Conservation (phyloP, 228 moss, liverwort and hornwort species). For the Sphagnum magellanicum region DNA sequence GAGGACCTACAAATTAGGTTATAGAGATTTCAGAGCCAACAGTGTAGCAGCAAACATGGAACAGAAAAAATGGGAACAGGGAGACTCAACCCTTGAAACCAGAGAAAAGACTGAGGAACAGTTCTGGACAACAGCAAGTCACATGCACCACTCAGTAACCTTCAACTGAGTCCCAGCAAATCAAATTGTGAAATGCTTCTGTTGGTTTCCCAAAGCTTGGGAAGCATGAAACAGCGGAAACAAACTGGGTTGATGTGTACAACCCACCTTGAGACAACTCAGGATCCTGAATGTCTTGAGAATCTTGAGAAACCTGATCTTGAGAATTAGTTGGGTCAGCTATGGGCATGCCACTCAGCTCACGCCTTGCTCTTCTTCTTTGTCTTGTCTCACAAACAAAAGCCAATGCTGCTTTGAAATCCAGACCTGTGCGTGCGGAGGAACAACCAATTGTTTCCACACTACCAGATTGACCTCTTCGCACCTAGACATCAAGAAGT, state of each 20-base stretch:
- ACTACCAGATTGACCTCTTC: too few species aligned
- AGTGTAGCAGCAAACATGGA: too few species aligned
- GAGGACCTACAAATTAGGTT: too few species aligned
- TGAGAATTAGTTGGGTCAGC: constrained; percentile 11
- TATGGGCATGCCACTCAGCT: constrained; percentile 15
- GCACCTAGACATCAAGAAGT: too few species aligned
- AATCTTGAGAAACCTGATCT: constrained; percentile 6
- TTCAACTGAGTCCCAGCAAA: background rate
- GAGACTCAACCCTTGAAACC: too few species aligned
- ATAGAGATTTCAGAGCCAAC: too few species aligned
- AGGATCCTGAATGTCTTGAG: constrained; percentile 10
- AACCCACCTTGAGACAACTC: constrained; percentile 11
- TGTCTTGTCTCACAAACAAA: constrained; percentile 20
- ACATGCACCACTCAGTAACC: background rate
- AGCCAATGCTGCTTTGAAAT: constrained; percentile 12
- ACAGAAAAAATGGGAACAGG: too few species aligned
- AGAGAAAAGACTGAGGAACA: background rate
- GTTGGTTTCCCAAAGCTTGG: background rate
- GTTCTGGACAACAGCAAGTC: background rate
- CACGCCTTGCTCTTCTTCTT: constrained; percentile 17
- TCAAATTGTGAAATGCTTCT: background rate
- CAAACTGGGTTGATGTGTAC: background rate
- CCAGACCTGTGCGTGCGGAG: constrained; percentile 1
- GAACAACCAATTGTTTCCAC: too few species aligned
- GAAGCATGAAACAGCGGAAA: constrained; percentile 3